Evolutionary conservation across 495 filamentous ascomycete species (phyloP).

Genomic region (Penicillium bovifimosum): DNA sequence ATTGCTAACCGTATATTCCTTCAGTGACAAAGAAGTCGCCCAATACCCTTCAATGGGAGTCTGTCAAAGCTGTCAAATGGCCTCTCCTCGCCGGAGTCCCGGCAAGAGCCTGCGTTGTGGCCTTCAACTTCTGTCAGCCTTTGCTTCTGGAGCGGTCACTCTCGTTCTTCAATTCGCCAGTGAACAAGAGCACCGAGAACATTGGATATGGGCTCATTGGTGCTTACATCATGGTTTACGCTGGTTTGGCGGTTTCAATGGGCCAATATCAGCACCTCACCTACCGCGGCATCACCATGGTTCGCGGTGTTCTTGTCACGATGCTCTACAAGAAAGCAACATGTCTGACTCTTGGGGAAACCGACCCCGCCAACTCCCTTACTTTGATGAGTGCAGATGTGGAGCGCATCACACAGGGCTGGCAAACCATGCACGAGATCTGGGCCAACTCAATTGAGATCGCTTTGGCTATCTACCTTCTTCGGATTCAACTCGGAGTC

Average conservation of each 20-base stretch:
- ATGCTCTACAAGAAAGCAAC: slow-evolving; percentile 51
- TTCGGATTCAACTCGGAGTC: slow-evolving; percentile 52
- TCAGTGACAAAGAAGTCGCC: slow-evolving; percentile 27
- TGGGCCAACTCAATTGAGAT: slow-evolving; percentile 58
- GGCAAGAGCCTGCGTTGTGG: slow-evolving; percentile 50
- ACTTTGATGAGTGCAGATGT: slow-evolving; percentile 63
- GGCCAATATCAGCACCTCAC: slow-evolving; percentile 52
- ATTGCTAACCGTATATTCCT: slow-evolving; percentile 14
- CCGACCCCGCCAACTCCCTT: slow-evolving; percentile 47
- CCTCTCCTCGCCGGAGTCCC: slow-evolving; percentile 44
- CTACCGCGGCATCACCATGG: slow-evolving; percentile 54
- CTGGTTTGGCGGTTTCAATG: slow-evolving; percentile 50
- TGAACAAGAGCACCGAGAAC: slow-evolving; percentile 36
- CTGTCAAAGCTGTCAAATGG: slow-evolving; percentile 43
- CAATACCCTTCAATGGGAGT: slow-evolving; percentile 42
- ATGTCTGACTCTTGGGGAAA: slow-evolving; percentile 34
- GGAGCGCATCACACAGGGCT: slow-evolving; percentile 46
- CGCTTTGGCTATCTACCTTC: slow-evolving; percentile 50
- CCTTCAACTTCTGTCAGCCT: slow-evolving; percentile 59
- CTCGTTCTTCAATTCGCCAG: slow-evolving; percentile 39
- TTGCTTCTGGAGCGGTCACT: slow-evolving; percentile 54
- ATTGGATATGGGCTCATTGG: slow-evolving; percentile 60
- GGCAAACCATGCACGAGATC: slow-evolving; percentile 49
- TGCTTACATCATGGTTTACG: slow-evolving; percentile 57
- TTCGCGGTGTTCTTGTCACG: slow-evolving; percentile 51